These are phyloP conservation scores for Purshia tridentata DNA, from an alignment of 306 rosid species.

Conservation along the genomic window DNA sequence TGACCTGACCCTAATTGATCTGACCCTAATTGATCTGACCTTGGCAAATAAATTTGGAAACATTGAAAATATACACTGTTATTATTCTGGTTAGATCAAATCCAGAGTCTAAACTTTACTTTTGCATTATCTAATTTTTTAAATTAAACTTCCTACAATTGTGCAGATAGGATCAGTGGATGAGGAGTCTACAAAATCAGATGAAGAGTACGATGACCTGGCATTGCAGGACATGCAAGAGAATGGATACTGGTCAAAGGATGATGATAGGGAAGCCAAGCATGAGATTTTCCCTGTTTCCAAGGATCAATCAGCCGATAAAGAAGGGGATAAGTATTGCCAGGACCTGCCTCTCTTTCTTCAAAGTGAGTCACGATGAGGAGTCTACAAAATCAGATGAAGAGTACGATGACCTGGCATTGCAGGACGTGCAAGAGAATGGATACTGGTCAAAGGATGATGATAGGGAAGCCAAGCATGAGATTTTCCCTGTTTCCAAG, in stretches of 20 bases:
- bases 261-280: conserved; percentile 42
- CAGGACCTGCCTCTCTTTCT: conserved; percentile 51
- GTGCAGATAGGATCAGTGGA: conserved; percentile 88
- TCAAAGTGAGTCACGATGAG: conserved; percentile 52
- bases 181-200: conserved; percentile 91
- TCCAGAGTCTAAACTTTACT: neutral
- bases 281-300: conserved; percentile 27
- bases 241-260: conserved; percentile 57
- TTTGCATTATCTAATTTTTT: neutral
- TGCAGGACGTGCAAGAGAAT: conserved; percentile 56
- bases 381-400: conserved; percentile 96
- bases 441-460: conserved; percentile 63
- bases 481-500: conserved; percentile 23
- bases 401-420: conserved; percentile 91
- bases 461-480: conserved; percentile 35
- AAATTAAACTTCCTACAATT: neutral
- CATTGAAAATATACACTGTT: neutral
- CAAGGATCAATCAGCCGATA: conserved; percentile 27
- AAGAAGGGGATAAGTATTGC: conserved; percentile 38
- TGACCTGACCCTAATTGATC: neutral
- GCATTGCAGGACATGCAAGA: conserved; percentile 67
- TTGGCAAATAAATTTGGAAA: neutral
- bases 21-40: neutral
- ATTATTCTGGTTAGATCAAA: neutral
- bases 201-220: conserved; percentile 93